Evolutionary conservation across 2,329 filamentous ascomycete genomes (phyloP).

Genomic region (Trichophyton verrucosum): DNA sequence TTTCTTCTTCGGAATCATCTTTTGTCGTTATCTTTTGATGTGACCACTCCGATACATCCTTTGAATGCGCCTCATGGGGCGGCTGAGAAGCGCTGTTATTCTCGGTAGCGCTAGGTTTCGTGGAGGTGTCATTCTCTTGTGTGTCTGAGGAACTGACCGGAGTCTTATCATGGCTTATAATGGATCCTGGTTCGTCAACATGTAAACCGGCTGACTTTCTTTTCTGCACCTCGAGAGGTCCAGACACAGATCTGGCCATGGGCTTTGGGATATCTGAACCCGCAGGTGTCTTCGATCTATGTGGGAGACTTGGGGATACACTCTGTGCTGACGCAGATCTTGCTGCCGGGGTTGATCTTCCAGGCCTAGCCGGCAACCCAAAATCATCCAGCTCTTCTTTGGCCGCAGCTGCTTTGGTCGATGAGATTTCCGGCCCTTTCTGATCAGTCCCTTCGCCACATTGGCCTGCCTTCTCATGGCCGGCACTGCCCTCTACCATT

Average conservation of each 20-base stretch:
- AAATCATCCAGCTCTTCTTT: slow-evolving; percentile 11
- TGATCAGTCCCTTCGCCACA: neutral
- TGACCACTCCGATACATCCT: slow-evolving; percentile 65
- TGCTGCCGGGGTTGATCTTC: neutral
- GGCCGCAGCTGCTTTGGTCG: neutral
- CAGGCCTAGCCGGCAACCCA: slow-evolving; percentile 9
- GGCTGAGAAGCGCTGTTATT: neutral
- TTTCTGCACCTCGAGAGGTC: neutral
- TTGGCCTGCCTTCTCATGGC: neutral
- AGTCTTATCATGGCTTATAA: neutral
- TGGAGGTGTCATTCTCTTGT: neutral
- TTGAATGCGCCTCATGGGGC: neutral
- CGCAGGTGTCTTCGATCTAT: neutral
- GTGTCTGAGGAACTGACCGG: neutral
- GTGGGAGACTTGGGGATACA: neutral
- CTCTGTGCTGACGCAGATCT: neutral
- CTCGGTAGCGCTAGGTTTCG: neutral
- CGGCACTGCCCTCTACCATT: neutral
- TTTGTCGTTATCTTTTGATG: slow-evolving; percentile 61
- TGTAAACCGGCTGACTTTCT: neutral
- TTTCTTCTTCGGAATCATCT: slow-evolving; percentile 38
- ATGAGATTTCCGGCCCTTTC: neutral
- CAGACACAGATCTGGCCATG: slow-evolving; percentile 8
- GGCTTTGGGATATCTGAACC: neutral
- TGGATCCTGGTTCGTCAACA: neutral